These are phyloP conservation scores for Hypomontagnella submonticulosa DNA, from an alignment of 495 filamentous ascomycete species.

Conservation along the genomic window DNA sequence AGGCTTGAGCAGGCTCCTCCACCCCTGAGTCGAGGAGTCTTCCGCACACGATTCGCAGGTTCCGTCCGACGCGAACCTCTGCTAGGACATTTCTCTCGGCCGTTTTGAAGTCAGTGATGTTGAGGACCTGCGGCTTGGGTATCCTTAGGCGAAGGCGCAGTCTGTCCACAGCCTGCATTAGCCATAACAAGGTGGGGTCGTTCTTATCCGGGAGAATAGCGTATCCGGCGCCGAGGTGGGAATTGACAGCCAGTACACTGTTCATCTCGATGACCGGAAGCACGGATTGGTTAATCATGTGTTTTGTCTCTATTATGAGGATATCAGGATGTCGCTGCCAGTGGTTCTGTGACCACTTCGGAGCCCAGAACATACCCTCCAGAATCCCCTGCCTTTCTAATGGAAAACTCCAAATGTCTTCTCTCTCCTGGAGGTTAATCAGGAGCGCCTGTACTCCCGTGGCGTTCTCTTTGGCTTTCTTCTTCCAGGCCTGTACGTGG, in stretches of 20 bases:
- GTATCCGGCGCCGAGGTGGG: conserved; percentile 45
- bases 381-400: conserved; percentile 39
- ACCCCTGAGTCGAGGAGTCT: conserved; percentile 32
- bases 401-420: conserved; percentile 46
- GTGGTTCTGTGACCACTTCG: conserved; percentile 44
- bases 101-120: conserved; percentile 47
- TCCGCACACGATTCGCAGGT: conserved; percentile 28
- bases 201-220: conserved; percentile 47
- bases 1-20: conserved; percentile 8
- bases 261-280: conserved; percentile 48
- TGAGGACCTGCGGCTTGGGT: conserved; percentile 42
- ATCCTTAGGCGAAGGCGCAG: conserved; percentile 43
- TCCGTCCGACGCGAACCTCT: conserved; percentile 39
- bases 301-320: conserved; percentile 46
- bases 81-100: conserved; percentile 45
- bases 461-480: conserved; percentile 46
- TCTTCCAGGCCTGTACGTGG: conserved; percentile 45
- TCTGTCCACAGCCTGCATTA: conserved; percentile 45
- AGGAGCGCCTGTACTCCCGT: conserved; percentile 47
- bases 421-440: conserved; percentile 45
- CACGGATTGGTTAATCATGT: conserved; percentile 46
- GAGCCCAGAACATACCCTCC: conserved; percentile 48
- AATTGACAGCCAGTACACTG: conserved; percentile 40
- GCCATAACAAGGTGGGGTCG: conserved; percentile 45
- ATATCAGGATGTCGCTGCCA: conserved; percentile 48